Conservation (phyloP, 768 basidiomycete genomes). For the Inosperma sp. region DNA sequence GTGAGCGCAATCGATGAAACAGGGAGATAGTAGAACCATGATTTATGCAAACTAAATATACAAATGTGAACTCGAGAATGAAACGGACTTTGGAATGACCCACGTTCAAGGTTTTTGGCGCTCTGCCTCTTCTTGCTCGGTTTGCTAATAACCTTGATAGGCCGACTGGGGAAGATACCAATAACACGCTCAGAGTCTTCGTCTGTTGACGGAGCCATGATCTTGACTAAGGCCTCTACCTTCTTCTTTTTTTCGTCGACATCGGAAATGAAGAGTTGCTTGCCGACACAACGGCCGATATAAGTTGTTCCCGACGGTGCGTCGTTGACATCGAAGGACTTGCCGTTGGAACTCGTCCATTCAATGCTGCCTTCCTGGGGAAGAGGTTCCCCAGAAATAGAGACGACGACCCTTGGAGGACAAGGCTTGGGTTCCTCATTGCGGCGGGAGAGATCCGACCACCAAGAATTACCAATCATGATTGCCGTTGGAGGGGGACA, state of each 20-base stretch:
- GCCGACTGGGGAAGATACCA: conserved; percentile 84
- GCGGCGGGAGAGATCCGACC: conserved; percentile 73
- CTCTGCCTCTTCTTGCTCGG: conserved; percentile 96
- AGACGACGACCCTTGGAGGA: conserved; percentile 80
- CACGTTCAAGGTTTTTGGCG: conserved; percentile 88
- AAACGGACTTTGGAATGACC: conserved; percentile 33
- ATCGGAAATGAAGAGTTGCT: conserved; percentile 92
- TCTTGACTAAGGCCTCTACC: conserved; percentile 88
- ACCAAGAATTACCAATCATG: conserved; percentile 93
- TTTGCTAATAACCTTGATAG: conserved; percentile 99
- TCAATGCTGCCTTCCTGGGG: conserved; percentile 83
- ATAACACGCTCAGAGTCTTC: conserved; percentile 80
- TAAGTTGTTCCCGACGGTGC: conserved; percentile 81
- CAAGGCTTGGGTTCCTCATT: conserved; percentile 71
- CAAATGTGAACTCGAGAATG: conserved; percentile 11
- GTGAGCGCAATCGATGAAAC: conserved; percentile 93
- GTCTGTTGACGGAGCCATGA: conserved; percentile 74
- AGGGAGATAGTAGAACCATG: conserved; percentile 94
- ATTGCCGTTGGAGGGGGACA: conserved; percentile 93
- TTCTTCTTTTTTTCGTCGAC: conserved; percentile 94
- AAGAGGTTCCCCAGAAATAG: conserved; percentile 85
- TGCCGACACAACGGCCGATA: conserved; percentile 90
- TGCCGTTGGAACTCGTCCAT: conserved; percentile 84
- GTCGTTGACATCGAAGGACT: conserved; percentile 75
- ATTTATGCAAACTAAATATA: conserved; percentile 78